A percentile compares a stretch with the other conserved stretches of the same genome.
phyloP scores from a whole-genome alignment of 305 asterid species.

The Ruellia speciosa region DNA sequence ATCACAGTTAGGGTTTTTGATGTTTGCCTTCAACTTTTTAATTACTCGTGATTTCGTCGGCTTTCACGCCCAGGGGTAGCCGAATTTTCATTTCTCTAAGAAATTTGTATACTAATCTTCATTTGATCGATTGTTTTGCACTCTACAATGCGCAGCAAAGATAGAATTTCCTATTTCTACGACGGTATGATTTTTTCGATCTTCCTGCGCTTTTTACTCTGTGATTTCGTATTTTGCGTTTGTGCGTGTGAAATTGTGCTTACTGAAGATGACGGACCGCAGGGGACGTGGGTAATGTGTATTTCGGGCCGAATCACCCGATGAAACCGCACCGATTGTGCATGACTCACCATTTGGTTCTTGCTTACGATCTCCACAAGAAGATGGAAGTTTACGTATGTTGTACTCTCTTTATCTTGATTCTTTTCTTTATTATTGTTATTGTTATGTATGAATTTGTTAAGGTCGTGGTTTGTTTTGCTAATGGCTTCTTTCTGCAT shows the following conservation, averaged over 20 bases:
- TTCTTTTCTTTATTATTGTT: background rate
- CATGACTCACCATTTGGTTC: constrained; percentile 97
- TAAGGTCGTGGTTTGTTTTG: constrained; percentile 11
- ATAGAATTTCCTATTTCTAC: constrained; percentile 81
- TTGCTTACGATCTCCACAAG: constrained; percentile 79
- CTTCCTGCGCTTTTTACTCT: background rate
- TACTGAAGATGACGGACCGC: constrained; percentile 27
- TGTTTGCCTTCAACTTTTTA: background rate
- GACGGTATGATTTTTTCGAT: constrained; percentile 48
- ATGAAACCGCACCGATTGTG: constrained; percentile 97
- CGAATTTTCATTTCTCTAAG: constrained; percentile 6
- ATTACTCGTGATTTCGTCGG: background rate
- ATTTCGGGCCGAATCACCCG: constrained; percentile 95
- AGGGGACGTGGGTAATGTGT: constrained; percentile 97
- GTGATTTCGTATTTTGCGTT: background rate
- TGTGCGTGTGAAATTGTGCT: constrained; percentile 22
- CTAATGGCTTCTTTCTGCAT: constrained; percentile 16
- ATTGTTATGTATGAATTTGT: background rate
- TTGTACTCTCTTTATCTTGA: background rate
- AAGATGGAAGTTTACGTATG: constrained; percentile 97
- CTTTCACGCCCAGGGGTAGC: constrained; percentile 11
- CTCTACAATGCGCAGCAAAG: constrained; percentile 69
- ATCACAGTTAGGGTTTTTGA: constrained; percentile 20
- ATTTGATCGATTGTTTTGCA: constrained; percentile 9
- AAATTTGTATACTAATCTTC: background rate